Evolutionary conservation across 371 early-diverging fungal species (phyloP), one percentile per base, ranked within the genome.

Genomic region (Mortierella sp.): DNA sequence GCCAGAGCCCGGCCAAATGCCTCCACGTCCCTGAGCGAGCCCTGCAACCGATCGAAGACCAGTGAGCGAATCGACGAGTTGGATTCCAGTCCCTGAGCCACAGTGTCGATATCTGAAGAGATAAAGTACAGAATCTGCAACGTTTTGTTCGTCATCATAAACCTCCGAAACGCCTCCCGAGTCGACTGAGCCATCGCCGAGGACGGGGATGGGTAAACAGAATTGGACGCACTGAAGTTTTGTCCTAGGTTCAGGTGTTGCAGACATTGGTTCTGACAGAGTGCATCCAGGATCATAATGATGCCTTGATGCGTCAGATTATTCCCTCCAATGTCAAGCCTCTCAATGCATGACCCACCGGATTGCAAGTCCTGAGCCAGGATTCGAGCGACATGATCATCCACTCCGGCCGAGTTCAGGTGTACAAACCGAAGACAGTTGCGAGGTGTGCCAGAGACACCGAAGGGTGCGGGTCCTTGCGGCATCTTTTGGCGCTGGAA

Each of bases 1-100:
- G 60, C 64, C 37, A 70, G 34, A 0, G 71, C 71, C 8, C 46
- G n/a, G 4, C 59, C 64, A 50, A 70, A 64, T 14, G 54, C 64
- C 17, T 59, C 64, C n/a, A 64, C 31, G 8, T 64, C 64, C 19
- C 30, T 37, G 41, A 60, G 51, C 17, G 64, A 41, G 0, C 71
- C 71, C 39, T 63, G 55, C 50, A 63, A 19, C 12, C 64, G 64
- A 50, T 70, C 71, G 59, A 70, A 60, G 11, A 64, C 60, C 46
- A 70, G 28, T 0, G 64, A 63, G 23, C 46, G 41, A 31, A 70
- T 55, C 1, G 51, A 63, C 12, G 39, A 26, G 56, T 70, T 70
- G 23, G 39, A 31, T 9, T 23, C 41, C 17, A 70, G 47, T 28
- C 71, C 71, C 30, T 37, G 27, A 12, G 64, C 64, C 1, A 64